Percentiles rank a stretch among this genome's conserved stretches.
Conservation (phyloP, 192 early-diverging fungal genomes). For the Jimgerdemannia flammicorona region DNA sequence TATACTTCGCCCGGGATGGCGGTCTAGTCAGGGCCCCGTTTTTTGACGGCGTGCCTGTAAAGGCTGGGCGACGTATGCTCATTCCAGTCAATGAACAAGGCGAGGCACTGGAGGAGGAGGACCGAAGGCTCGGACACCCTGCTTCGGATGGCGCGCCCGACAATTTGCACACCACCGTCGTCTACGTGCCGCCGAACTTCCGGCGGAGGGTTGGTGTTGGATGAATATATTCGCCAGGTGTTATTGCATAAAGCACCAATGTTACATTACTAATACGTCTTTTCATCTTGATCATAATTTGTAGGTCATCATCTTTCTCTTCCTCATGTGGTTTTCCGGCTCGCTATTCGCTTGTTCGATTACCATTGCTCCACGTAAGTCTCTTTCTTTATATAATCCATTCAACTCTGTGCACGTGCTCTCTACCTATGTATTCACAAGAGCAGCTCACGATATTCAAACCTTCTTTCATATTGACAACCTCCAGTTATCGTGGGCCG, state of each 20-base stretch:
- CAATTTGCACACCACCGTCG: constrained; percentile 54
- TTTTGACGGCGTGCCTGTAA: constrained; percentile 77
- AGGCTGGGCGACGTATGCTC: constrained; percentile 76
- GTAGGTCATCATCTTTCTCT: constrained; percentile 39
- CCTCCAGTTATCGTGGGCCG: constrained; percentile 60
- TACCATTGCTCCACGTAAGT: constrained; percentile 42
- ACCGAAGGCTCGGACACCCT: constrained; percentile 59
- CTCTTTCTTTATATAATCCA: background rate
- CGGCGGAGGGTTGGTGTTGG: constrained; percentile 44
- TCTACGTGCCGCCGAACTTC: constrained; percentile 80
- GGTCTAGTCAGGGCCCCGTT: constrained; percentile 80
- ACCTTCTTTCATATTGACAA: background rate
- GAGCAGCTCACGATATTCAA: background rate
- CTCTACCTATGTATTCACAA: background rate
- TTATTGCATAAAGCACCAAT: background rate
- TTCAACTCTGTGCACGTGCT: too few relatives aligned
- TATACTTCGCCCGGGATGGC: constrained; percentile 59
- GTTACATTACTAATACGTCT: too few relatives aligned
- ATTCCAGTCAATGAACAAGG: constrained; percentile 67
- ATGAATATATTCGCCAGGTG: background rate
- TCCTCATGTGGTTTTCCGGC: constrained; percentile 53
- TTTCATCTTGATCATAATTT: background rate
- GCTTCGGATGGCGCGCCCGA: constrained; percentile 30
- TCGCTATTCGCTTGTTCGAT: constrained; percentile 45
- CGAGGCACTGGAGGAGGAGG: constrained; percentile 47